phyloP scores from a whole-genome alignment of 192 early-diverging fungal species.

The Oehlia diaphana region DNA sequence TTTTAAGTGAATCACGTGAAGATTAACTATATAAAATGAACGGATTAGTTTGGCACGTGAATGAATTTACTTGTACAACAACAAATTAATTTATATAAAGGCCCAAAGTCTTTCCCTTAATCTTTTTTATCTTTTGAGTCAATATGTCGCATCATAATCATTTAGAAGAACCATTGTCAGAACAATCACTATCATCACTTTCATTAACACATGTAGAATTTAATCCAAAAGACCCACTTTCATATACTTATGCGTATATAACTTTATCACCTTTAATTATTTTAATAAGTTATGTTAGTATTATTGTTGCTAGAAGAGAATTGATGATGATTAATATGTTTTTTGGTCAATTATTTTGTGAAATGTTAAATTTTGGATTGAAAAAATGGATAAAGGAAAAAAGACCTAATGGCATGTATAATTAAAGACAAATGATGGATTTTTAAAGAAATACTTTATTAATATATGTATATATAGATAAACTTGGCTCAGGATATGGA shows the following conservation, averaged over 20 bases:
- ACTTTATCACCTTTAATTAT: conserved; percentile 68
- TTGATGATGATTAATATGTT: conserved; percentile 59
- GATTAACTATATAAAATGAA: no score
- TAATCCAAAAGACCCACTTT: conserved; percentile 53
- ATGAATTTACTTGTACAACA: not conserved
- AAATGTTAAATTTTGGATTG: conserved; percentile 58
- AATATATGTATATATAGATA: conserved; percentile 42
- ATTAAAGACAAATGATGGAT: not conserved
- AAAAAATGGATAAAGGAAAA: conserved; percentile 63
- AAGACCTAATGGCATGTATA: conserved; percentile 60
- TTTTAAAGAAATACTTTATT: not conserved
- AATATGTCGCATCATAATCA: not conserved
- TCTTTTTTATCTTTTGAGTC: not conserved
- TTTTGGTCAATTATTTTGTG: conserved; percentile 70
- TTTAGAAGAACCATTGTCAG: conserved; percentile 34
- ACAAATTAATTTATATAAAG: not conserved
- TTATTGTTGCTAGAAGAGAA: conserved; percentile 62
- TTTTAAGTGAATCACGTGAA: not conserved
- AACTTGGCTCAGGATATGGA: conserved; percentile 73
- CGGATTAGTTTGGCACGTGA: no score
- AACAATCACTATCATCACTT: conserved; percentile 53
- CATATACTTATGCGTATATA: conserved; percentile 61
- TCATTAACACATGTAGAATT: conserved; percentile 76
- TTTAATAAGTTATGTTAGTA: conserved; percentile 66
- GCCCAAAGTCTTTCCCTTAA: no score